Percentiles rank a stretch among this genome's conserved stretches.
These are phyloP conservation scores for Epichloe brachyelytri DNA, from an alignment of 2,329 filamentous ascomycete species.

Conservation along the genomic window DNA sequence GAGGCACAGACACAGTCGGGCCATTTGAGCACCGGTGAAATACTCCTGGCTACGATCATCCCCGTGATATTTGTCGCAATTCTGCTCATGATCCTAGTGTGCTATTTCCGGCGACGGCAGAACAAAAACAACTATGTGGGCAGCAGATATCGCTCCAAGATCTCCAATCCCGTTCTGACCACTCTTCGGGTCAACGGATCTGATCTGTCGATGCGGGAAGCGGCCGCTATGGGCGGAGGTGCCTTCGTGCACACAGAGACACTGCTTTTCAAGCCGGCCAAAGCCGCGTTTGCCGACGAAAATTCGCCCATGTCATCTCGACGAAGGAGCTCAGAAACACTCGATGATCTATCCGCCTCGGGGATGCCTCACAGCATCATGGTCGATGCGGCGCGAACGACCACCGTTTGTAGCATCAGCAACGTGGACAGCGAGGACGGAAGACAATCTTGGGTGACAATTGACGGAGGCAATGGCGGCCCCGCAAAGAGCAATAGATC, in stretches of 20 bases:
- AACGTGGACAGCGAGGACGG: constrained; percentile 13
- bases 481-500: constrained; percentile 15
- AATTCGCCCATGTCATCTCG: constrained; percentile 12
- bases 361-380: constrained; percentile 14
- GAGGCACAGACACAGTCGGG: constrained; percentile 7
- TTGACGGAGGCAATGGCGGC: constrained; percentile 15
- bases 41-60: constrained; percentile 32
- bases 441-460: constrained; percentile 23
- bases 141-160: constrained; percentile 19
- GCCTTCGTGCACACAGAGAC: constrained; percentile 6
- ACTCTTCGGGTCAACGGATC: constrained; percentile 17
- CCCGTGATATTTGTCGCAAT: constrained; percentile 26
- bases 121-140: constrained; percentile 16
- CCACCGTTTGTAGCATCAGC: constrained; percentile 10
- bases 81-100: constrained; percentile 20
- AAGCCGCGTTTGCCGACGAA: constrained; percentile 13
- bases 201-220: constrained; percentile 12
- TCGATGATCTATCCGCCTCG: constrained; percentile 11
- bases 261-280: constrained; percentile 9
- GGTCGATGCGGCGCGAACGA: constrained; percentile 13
- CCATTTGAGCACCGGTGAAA: constrained; percentile 18
- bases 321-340: constrained; percentile 15
- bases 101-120: constrained; percentile 20
- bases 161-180: constrained; percentile 19
- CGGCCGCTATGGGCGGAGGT: constrained; percentile 8